These are phyloP conservation scores for Physcomitrellopsis africana DNA, from an alignment of 225 moss, liverwort and hornwort species.

Conservation along the genomic window DNA sequence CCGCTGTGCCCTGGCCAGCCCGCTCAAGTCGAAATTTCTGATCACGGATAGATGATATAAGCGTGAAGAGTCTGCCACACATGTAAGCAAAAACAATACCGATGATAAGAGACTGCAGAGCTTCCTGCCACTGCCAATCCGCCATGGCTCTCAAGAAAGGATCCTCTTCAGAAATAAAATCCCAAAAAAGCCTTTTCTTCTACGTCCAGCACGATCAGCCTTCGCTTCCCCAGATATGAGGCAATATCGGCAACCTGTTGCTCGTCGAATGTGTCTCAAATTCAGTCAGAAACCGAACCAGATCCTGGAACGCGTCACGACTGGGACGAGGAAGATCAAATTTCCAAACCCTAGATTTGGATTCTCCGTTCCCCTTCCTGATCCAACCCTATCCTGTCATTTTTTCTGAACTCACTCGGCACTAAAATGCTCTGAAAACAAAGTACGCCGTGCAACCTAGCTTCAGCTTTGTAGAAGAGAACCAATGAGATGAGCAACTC, in stretches of 20 bases:
- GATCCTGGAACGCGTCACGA: conserved; percentile 2
- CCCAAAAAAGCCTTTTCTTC: neutral
- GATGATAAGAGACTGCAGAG: conserved; percentile 84
- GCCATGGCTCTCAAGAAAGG: conserved; percentile 52
- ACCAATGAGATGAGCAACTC: too few species aligned
- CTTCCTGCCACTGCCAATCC: conserved; percentile 99
- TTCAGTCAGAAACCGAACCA: neutral
- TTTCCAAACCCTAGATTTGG: conserved; percentile 2
- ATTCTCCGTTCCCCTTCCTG: conserved; percentile 10
- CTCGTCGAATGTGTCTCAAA: conserved; percentile 5
- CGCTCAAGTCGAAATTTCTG: conserved; percentile 80
- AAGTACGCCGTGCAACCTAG: neutral
- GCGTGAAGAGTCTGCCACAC: conserved; percentile 86
- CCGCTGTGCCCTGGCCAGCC: conserved; percentile 22
- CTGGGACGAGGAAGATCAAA: conserved; percentile 37
- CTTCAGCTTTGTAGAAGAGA: too few species aligned
- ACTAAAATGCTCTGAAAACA: conserved; percentile 7
- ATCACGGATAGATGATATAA: conserved; percentile 83
- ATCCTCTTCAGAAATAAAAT: neutral
- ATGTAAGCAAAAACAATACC: conserved; percentile 91
- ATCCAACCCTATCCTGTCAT: conserved; percentile 29
- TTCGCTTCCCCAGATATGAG: neutral
- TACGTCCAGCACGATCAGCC: neutral
- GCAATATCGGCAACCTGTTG: conserved; percentile 12
- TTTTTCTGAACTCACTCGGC: conserved; percentile 28